These are phyloP conservation scores for Lomentospora prolificans DNA, from an alignment of 2,329 filamentous ascomycete species.

Conservation along the genomic window DNA sequence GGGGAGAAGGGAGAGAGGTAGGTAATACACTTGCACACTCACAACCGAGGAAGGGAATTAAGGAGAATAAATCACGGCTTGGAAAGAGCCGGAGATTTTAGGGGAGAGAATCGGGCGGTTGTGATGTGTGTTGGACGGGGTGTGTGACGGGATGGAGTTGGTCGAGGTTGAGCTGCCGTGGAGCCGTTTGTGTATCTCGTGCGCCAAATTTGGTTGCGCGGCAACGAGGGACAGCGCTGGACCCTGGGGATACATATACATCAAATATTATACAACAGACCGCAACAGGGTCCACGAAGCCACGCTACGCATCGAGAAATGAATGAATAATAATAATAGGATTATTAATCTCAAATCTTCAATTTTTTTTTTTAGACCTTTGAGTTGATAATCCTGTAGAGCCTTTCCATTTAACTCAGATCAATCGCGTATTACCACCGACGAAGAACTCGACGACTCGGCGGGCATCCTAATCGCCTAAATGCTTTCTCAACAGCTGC, in stretches of 20 bases:
- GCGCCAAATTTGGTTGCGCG: neutral
- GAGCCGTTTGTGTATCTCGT: constrained; percentile 6
- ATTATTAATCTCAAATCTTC: too few species aligned
- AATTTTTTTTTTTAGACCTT: too few species aligned
- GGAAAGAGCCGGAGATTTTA: neutral
- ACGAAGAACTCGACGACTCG: constrained; percentile 21
- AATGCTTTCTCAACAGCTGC: constrained; percentile 15
- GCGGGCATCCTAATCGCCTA: constrained; percentile 20
- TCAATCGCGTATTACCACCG: neutral
- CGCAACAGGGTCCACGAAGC: too few species aligned
- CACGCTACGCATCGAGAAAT: too few species aligned
- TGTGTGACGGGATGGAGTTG: neutral
- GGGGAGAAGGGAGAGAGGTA: neutral
- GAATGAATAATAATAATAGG: too few species aligned
- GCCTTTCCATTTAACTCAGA: neutral
- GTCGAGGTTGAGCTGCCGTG: neutral
- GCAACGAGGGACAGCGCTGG: neutral
- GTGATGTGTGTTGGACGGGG: neutral
- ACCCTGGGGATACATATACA: neutral
- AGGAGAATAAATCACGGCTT: neutral
- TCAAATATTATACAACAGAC: too few species aligned
- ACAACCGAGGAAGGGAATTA: neutral
- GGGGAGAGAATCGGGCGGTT: neutral
- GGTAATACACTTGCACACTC: neutral
- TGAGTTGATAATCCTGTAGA: neutral